A percentile compares a stretch with the other conserved stretches of the same genome.
Evolutionary conservation across 129 eudicot species (phyloP).

Genomic region (Chrysanthemum lavandulifolium): DNA sequence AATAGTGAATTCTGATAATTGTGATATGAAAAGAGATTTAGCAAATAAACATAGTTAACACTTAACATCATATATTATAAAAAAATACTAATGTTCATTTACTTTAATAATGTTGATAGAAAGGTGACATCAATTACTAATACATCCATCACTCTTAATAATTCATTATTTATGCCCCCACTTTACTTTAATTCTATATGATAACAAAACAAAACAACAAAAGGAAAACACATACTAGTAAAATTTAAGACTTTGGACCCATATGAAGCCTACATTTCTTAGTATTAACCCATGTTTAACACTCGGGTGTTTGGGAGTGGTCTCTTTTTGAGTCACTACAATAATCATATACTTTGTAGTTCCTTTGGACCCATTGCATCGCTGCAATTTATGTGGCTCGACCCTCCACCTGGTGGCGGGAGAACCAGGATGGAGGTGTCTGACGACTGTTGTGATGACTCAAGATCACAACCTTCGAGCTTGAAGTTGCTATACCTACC

Average conservation of each 20-base stretch:
- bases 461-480: constrained; percentile 26
- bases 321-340: constrained; percentile 66
- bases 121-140: neutral
- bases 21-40: too few species aligned
- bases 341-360: constrained; percentile 68
- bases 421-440: constrained; percentile 31
- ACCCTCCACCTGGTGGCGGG: constrained; percentile 34
- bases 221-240: neutral
- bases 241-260: constrained; percentile 6
- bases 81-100: neutral
- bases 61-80: too few species aligned
- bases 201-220: constrained; percentile 8
- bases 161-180: neutral
- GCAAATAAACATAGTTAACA: too few species aligned
- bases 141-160: constrained; percentile 1
- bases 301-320: constrained; percentile 78
- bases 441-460: constrained; percentile 14
- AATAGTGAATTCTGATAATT: too few species aligned
- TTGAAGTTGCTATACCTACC: constrained; percentile 38
- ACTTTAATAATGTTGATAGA: neutral
- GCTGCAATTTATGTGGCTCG: constrained; percentile 58
- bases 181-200: neutral
- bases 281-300: constrained; percentile 24
- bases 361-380: constrained; percentile 61
- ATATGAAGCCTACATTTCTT: constrained; percentile 10